phyloP scores from a whole-genome alignment of 257 asterid species.

The Capsicum pubescens region DNA sequence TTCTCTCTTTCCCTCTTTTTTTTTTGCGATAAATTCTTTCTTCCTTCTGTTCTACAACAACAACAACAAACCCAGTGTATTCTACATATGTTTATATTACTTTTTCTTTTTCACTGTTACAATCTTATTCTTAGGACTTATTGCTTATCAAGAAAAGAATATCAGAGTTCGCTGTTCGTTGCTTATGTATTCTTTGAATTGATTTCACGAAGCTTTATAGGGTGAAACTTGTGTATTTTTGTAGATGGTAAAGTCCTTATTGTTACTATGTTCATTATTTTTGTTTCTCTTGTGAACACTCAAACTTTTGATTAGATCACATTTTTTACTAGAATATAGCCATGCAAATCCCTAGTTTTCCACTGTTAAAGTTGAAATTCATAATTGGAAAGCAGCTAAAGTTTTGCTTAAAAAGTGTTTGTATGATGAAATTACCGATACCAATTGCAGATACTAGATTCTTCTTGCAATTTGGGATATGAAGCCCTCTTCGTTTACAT shows the following conservation, averaged over 20 bases:
- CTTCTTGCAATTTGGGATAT: not conserved
- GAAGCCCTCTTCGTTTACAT: not conserved
- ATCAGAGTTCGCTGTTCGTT: not conserved
- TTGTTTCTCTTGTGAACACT: not conserved
- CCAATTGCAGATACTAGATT: slow-evolving; percentile 1
- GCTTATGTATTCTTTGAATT: not conserved
- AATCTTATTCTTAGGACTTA: not conserved
- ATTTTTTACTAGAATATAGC: not conserved
- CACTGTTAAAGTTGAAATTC: not conserved
- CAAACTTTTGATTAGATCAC: not conserved
- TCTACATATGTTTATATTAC: not conserved
- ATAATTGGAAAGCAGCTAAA: not conserved
- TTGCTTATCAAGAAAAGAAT: slow-evolving; percentile 3
- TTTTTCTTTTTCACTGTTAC: not conserved
- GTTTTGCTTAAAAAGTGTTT: not conserved
- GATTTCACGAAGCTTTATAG: not conserved
- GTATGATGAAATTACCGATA: not conserved
- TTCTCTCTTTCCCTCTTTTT: not conserved
- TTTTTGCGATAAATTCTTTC: not conserved
- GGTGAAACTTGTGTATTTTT: not conserved
- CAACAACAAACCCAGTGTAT: too few relatives aligned
- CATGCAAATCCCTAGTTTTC: not conserved
- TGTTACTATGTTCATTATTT: not conserved
- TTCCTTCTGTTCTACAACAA: not conserved
- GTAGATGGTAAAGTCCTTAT: not conserved